A percentile compares a stretch with the other conserved stretches of the same genome.
Conservation (phyloP, 83 land plant species). For the Thuja plicata region DNA sequence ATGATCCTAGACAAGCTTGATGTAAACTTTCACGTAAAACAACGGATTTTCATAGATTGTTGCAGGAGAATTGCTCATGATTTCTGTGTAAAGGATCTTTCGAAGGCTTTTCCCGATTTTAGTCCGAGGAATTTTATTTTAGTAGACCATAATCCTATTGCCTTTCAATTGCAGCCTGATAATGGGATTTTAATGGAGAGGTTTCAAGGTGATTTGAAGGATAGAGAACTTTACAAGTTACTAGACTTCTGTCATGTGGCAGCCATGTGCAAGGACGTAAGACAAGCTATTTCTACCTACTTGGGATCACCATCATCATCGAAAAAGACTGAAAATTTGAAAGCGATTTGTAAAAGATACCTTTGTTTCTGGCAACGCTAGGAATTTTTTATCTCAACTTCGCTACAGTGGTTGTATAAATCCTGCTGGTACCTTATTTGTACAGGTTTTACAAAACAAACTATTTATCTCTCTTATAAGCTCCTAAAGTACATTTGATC, state of each 20-base stretch:
- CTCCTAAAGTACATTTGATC: too few relatives aligned
- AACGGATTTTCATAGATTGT: neutral
- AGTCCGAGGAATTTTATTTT: neutral
- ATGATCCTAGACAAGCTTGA: neutral
- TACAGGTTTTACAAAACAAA: too few relatives aligned
- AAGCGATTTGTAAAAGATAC: too few relatives aligned
- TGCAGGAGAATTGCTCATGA: neutral
- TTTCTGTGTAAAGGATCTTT: neutral
- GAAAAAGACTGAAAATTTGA: too few relatives aligned
- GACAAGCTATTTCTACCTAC: neutral
- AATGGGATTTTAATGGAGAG: neutral
- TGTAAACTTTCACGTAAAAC: neutral
- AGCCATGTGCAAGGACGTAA: neutral
- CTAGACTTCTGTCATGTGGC: neutral
- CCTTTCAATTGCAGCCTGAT: neutral
- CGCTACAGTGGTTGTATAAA: too few relatives aligned
- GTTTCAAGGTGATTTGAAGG: neutral
- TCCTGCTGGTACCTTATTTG: too few relatives aligned
- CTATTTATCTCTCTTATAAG: too few relatives aligned
- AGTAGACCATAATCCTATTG: neutral
- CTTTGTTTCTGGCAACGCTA: too few relatives aligned
- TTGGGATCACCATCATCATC: neutral
- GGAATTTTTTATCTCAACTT: too few relatives aligned
- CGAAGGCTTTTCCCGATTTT: neutral
- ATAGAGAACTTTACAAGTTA: neutral